phyloP scores from a whole-genome alignment of 352 stramenopile genomes.

The Pythium biforme region DNA sequence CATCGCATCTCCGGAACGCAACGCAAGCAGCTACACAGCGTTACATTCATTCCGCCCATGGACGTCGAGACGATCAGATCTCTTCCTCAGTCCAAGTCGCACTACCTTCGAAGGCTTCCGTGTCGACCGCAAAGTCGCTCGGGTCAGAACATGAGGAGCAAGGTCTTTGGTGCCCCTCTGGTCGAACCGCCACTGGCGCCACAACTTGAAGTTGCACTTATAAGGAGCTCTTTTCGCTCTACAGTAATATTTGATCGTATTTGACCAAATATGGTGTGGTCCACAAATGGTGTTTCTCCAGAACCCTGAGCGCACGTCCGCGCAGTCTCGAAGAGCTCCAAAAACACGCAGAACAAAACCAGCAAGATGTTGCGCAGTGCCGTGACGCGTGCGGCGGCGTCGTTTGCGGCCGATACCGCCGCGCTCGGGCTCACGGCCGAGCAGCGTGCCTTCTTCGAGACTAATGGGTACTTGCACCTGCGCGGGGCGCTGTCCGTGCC shows the following conservation, averaged over 20 bases:
- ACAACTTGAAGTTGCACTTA: background rate
- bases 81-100: too few species aligned
- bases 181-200: background rate
- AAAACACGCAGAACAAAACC: too few species aligned
- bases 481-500: slow-evolving; percentile 36
- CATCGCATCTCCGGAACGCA: too few species aligned
- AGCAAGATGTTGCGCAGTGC: background rate
- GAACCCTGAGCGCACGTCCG: too few species aligned
- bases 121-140: too few species aligned
- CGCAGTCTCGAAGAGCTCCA: too few species aligned
- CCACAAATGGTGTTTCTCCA: too few species aligned
- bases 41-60: too few species aligned
- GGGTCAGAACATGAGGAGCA: background rate
- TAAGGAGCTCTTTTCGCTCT: background rate
- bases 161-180: background rate
- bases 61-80: too few species aligned
- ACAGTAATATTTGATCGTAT: background rate
- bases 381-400: background rate
- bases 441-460: slow-evolving; percentile 58
- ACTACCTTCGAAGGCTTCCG: too few species aligned
- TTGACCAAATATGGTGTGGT: background rate
- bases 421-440: slow-evolving; percentile 44
- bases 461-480: slow-evolving; percentile 72
- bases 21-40: too few species aligned
- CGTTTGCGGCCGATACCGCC: slow-evolving; percentile 12